Evolutionary conservation across 176 grass and related monocot genomes (phyloP).

Genomic region (Olyra latifolia): DNA sequence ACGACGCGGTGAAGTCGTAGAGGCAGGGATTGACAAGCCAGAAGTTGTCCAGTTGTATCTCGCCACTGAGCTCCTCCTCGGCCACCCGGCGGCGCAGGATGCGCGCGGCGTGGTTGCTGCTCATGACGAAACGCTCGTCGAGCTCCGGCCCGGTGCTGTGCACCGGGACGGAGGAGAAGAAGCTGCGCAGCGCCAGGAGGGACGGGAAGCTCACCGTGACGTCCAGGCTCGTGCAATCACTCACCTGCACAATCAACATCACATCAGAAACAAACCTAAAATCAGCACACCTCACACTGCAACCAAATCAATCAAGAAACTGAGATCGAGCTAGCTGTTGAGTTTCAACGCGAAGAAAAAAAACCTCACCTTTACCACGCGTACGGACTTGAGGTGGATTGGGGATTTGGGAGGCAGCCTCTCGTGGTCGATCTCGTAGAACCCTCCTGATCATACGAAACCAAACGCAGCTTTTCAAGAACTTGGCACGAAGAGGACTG

Average conservation of each 20-base stretch:
- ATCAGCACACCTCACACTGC: background rate
- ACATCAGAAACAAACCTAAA: slow-evolving; percentile 29
- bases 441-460: slow-evolving; percentile 49
- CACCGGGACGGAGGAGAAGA: slow-evolving; percentile 52
- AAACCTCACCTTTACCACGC: slow-evolving; percentile 61
- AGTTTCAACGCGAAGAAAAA: background rate
- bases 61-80: slow-evolving; percentile 34
- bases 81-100: slow-evolving; percentile 53
- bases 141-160: slow-evolving; percentile 53
- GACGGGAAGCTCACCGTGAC: slow-evolving; percentile 74
- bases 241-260: slow-evolving; percentile 41
- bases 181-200: slow-evolving; percentile 56
- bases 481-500: slow-evolving; percentile 11
- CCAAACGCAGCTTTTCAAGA: slow-evolving; percentile 22
- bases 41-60: slow-evolving; percentile 72
- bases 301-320: slow-evolving; percentile 1
- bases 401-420: slow-evolving; percentile 75
- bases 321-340: background rate
- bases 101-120: slow-evolving; percentile 68
- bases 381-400: slow-evolving; percentile 72
- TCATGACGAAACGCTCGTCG: slow-evolving; percentile 86
- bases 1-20: slow-evolving; percentile 30
- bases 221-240: slow-evolving; percentile 53
- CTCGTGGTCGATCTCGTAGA: slow-evolving; percentile 81
- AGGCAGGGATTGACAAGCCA: slow-evolving; percentile 55